Conservation (phyloP, 2,329 filamentous ascomycete genomes). For the Trichoderma gracile region DNA sequence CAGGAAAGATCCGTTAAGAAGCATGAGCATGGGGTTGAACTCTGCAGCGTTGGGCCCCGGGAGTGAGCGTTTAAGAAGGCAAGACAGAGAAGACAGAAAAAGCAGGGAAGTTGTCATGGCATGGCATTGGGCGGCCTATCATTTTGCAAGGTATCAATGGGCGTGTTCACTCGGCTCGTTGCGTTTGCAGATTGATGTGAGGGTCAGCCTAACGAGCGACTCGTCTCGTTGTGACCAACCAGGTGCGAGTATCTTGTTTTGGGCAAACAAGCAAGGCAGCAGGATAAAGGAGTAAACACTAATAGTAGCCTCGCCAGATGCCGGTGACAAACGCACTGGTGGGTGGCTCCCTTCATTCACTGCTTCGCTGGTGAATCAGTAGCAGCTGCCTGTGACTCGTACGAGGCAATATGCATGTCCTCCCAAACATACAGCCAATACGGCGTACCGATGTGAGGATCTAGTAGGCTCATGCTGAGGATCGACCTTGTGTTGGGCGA, state of each 20-base stretch:
- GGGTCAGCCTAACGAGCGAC: constrained; percentile 3
- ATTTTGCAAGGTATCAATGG: neutral
- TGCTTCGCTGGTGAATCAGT: neutral
- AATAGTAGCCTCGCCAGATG: too few relatives aligned
- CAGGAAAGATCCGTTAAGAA: neutral
- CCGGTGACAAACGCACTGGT: neutral
- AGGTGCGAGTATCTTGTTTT: too few relatives aligned
- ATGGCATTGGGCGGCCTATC: neutral
- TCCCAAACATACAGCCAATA: neutral
- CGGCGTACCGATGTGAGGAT: too few relatives aligned
- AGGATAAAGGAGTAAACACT: neutral
- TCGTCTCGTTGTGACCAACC: neutral
- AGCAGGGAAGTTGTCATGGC: neutral
- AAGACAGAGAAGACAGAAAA: neutral
- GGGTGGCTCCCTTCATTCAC: neutral
- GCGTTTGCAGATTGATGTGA: neutral
- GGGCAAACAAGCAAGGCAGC: neutral
- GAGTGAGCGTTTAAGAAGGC: neutral
- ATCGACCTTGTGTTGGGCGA: neutral
- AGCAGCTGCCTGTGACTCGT: neutral
- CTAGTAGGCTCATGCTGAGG: neutral
- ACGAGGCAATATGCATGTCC: neutral
- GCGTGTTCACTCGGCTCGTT: constrained; percentile 4
- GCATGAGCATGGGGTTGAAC: neutral
- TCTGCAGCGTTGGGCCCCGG: neutral